Evolutionary conservation across 192 early-diverging fungal genomes (phyloP), one percentile per base, ranked within the genome.

Genomic region (Backusella australiensis): DNA sequence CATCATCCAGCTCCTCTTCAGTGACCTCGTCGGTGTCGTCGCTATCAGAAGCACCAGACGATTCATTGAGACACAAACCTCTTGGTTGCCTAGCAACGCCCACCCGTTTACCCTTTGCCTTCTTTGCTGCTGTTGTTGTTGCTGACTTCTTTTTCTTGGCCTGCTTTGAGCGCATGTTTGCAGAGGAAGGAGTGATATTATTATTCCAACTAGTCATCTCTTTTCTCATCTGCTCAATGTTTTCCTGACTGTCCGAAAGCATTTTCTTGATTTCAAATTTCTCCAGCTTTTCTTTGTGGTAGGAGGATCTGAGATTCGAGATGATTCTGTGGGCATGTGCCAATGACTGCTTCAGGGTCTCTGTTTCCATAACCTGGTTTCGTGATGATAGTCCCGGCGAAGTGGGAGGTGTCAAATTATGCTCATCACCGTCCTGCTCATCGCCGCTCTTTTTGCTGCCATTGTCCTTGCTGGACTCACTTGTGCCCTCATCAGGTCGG

Each of bases 191-290:
- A 26, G 39, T 29, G 21, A 39, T 44, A 49, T 71, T 44, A 15
- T 7, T 42, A 63, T 68, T 63, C 32, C 46, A 53, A 35, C 71
- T 71, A 49, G 68, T 53, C 41, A 83, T 69, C 39, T 89, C 85
- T 34, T 83, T 71, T 2, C 84, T 80, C 79, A 91, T 65, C 9
- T 76, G 75, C 34, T 90, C 89, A 68, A 91, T 88, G 34, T 79
- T 83, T 69, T 90, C 88, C 52, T 90, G 84, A 34, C 83, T 81
- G n/a, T 89, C 89, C 0, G 79, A 75, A 9, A 91, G 71, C 72
- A 90, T 66, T 67, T 87, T 86, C 52, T 83, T 83, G 15, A 88
- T 35, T 69, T 90, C 89, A 46, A 84, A 75, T 72, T 89, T 89
- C 56, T 85, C 87, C 3, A 79, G 41, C 29, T 87, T 87, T 46